phyloP scores from a whole-genome alignment of 257 asterid species.

The Plantago major region DNA sequence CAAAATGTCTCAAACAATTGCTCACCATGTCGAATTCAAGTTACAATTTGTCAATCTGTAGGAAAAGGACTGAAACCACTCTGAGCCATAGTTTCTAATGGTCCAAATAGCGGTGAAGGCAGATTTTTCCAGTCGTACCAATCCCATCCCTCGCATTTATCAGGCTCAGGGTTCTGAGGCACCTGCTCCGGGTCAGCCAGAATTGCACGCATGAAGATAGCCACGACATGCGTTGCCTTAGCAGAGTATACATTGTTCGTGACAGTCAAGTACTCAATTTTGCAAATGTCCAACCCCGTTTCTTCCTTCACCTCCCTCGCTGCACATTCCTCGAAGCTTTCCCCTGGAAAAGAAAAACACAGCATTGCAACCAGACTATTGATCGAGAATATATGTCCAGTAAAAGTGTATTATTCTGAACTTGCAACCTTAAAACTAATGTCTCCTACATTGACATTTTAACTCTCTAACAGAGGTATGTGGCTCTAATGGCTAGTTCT shows the following conservation, averaged over 20 bases:
- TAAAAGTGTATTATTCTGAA: too few species aligned
- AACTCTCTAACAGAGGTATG: too few species aligned
- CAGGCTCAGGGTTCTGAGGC: slow-evolving; percentile 47
- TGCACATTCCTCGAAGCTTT: slow-evolving; percentile 58
- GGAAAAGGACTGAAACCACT: slow-evolving; percentile 39
- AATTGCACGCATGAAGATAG: slow-evolving; percentile 39
- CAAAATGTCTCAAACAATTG: neutral
- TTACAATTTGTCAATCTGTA: neutral
- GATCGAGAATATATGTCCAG: too few species aligned
- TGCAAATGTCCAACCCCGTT: slow-evolving; percentile 40
- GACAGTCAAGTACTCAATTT: slow-evolving; percentile 35
- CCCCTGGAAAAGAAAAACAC: slow-evolving; percentile 29
- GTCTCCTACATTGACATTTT: too few species aligned
- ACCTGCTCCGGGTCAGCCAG: slow-evolving; percentile 29
- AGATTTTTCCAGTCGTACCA: slow-evolving; percentile 57
- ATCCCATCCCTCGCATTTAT: slow-evolving; percentile 61
- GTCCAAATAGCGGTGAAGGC: slow-evolving; percentile 42
- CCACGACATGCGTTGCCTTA: slow-evolving; percentile 37
- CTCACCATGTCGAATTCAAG: neutral
- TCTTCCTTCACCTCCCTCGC: slow-evolving; percentile 61
- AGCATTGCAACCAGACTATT: too few species aligned
- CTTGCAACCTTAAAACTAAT: too few species aligned
- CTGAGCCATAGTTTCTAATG: slow-evolving; percentile 25
- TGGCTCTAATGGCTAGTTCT: too few species aligned
- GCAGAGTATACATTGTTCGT: slow-evolving; percentile 30